These are phyloP conservation scores for Fusarium napiforme DNA, from an alignment of 2,329 filamentous ascomycete genomes.

Conservation along the genomic window DNA sequence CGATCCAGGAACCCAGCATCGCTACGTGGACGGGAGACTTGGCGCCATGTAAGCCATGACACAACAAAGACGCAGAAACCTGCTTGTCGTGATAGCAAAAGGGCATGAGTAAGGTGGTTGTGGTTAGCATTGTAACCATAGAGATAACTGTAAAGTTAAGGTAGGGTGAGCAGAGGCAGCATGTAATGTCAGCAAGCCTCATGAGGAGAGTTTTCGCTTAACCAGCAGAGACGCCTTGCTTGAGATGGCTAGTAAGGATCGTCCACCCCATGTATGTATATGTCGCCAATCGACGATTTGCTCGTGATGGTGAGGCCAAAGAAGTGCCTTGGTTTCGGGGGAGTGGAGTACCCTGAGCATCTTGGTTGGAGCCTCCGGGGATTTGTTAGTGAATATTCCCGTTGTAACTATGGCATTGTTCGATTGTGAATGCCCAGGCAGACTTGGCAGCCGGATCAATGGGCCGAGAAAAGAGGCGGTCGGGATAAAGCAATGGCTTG, in stretches of 20 bases:
- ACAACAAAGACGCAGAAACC: conserved; percentile 34
- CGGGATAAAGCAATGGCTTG: conserved; percentile 13
- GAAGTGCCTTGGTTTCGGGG: conserved; percentile 32
- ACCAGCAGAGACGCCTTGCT: conserved; percentile 33
- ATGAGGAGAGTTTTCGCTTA: conserved; percentile 25
- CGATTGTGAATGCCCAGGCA: conserved; percentile 22
- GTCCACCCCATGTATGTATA: conserved; percentile 18
- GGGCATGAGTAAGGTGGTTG: conserved; percentile 11
- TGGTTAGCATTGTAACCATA: conserved; percentile 28
- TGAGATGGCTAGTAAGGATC: conserved; percentile 37
- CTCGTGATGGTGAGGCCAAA: conserved; percentile 21
- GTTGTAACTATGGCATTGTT: conserved; percentile 27
- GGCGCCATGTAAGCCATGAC: conserved; percentile 32
- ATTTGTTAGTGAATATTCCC: conserved; percentile 28
- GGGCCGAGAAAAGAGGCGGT: conserved; percentile 38
- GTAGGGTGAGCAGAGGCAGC: conserved; percentile 11
- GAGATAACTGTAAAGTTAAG: conserved; percentile 20
- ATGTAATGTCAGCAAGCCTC: conserved; percentile 24
- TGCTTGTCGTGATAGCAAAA: conserved; percentile 29
- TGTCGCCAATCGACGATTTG: conserved; percentile 44
- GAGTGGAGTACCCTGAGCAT: conserved; percentile 27
- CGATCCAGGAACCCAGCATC: conserved; percentile 28
- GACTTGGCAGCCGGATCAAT: conserved; percentile 42
- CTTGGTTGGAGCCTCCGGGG: conserved; percentile 27
- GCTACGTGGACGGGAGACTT: conserved; percentile 33